Base-by-base conservation (phyloP, 495 filamentous ascomycete genomes). In the Penicillium mononematosum region DNA sequence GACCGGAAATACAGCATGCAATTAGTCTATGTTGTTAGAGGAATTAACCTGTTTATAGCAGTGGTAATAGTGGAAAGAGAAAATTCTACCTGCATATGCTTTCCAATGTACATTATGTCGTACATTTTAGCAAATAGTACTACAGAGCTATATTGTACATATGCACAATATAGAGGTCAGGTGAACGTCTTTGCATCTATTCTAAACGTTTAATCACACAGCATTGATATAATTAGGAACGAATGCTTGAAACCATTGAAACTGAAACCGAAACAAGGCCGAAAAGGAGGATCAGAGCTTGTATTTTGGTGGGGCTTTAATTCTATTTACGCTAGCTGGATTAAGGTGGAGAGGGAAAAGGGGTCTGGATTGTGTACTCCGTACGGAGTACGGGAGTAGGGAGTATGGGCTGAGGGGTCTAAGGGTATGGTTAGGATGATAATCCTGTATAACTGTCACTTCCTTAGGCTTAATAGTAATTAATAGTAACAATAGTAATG, bases 321-420 rank as follows among this genome's bases (percentile, higher is more conserved):
- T 25, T 24, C 4, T 8, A 19, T 17, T 39, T 0, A 2, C 16
- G 9, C 36, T 39, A 39, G 34, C 10, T 24, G 19, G 22, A 5
- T 0, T 34, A 34, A 34, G 42, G 19, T 19, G 17, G 43, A 14
- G 20, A 19, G 32, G 20, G 24, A 41, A 51, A 41, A 29, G 49
- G 49, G 49, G 49, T 41, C 49, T 51, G 49, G 48, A 50, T 39
- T 39, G 48, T 29, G 48, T 39, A 20, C 48, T 50, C 48, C 36
- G 27, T 29, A 25, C 24, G 3, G 6, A 8, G 27, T 29, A 2
- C 8, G 45, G 10, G 25, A n/a, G 27, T 29, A 25, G 5, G 3
- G 6, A 8, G 27, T 29, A 2, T 27, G 45, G 10, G 25, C 16
- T 47, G n/a, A 39, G 36, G 16, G 36, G 34, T 38, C 16, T n/a